Evolutionary conservation across 202 grass and related monocot genomes (phyloP).

Genomic region (Sporobolus alterniflorus): DNA sequence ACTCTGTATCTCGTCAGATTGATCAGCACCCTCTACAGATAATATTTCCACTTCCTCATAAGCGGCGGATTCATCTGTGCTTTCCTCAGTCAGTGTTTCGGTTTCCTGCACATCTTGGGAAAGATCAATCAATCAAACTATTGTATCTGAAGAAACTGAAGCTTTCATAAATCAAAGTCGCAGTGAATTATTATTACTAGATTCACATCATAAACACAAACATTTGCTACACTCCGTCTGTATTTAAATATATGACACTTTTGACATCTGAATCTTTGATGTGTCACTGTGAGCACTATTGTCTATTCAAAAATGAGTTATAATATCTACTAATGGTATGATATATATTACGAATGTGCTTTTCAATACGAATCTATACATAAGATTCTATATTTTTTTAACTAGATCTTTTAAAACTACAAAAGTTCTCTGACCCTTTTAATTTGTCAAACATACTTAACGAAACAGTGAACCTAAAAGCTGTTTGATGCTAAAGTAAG

Average conservation of each 20-base stretch:
- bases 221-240: neutral
- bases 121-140: neutral
- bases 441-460: too few relatives aligned
- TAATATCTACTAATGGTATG: too few relatives aligned
- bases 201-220: neutral
- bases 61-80: constrained; percentile 15
- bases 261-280: too few relatives aligned
- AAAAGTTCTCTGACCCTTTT: too few relatives aligned
- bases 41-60: constrained; percentile 3
- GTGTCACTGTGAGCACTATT: too few relatives aligned
- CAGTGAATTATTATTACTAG: neutral
- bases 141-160: neutral
- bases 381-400: too few relatives aligned
- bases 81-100: constrained; percentile 29
- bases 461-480: too few relatives aligned
- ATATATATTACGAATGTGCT: too few relatives aligned
- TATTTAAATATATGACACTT: neutral
- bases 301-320: too few relatives aligned
- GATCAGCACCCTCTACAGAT: constrained; percentile 25
- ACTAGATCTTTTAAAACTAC: too few relatives aligned
- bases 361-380: too few relatives aligned
- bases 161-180: neutral
- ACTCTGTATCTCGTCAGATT: constrained; percentile 40
- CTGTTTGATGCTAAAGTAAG: constrained; percentile 22
- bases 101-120: constrained; percentile 30